Percentiles rank a stretch among this genome's conserved stretches.
Evolutionary conservation across 2,329 filamentous ascomycete genomes (phyloP).

Genomic region (Aspergillus sp.): DNA sequence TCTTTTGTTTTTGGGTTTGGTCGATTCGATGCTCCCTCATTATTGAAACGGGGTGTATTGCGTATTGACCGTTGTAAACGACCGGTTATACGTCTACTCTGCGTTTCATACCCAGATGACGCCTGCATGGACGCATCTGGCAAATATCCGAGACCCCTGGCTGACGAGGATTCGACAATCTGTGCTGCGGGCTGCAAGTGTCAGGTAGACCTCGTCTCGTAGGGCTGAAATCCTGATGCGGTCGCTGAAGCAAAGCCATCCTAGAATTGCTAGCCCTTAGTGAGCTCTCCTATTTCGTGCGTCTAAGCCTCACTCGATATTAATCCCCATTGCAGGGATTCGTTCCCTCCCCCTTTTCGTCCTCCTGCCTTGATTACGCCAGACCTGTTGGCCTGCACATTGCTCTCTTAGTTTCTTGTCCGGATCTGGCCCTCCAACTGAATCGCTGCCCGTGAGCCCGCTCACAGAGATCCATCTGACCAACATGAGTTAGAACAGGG

Average conservation of each 20-base stretch:
- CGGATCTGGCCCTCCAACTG: neutral
- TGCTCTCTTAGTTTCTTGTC: neutral
- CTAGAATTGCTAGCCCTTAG: neutral
- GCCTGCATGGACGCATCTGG: neutral
- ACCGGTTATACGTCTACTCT: neutral
- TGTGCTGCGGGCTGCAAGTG: neutral
- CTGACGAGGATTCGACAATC: neutral
- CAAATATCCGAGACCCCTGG: neutral
- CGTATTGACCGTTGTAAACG: neutral
- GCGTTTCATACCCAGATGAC: neutral
- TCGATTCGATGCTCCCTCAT: neutral
- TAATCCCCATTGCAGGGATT: neutral
- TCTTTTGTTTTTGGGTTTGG: neutral
- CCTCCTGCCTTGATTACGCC: neutral
- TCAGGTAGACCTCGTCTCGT: neutral
- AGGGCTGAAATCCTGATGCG: neutral
- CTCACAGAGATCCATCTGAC: neutral
- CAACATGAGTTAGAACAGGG: neutral
- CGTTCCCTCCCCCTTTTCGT: slow-evolving; percentile 1
- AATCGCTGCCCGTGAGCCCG: neutral
- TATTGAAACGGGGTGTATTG: neutral
- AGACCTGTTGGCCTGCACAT: neutral
- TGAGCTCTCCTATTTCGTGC: neutral
- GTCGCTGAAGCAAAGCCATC: neutral
- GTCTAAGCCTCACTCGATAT: slow-evolving; percentile 3